Conservation (phyloP, 805 yeast species). For the Candida berthetii region DNA sequence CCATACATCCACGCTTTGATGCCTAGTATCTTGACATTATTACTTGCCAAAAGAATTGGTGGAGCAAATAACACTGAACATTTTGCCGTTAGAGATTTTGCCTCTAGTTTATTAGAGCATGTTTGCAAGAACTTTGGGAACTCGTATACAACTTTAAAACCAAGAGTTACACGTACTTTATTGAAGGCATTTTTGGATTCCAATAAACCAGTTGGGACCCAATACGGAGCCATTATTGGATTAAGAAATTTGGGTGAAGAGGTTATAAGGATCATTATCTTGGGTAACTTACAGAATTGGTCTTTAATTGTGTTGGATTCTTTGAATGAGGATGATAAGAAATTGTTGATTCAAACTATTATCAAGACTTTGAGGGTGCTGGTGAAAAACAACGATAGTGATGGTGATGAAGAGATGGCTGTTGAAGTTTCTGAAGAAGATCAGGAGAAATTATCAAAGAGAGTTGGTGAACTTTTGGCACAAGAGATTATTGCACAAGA, state of each 20-base stretch:
- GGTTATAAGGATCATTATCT: conserved; percentile 73
- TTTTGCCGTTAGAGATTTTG: conserved; percentile 73
- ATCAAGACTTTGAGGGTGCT: conserved; percentile 51
- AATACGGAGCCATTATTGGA: conserved; percentile 88
- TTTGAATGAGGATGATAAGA: conserved; percentile 36
- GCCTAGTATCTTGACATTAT: conserved; percentile 91
- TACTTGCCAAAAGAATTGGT: conserved; percentile 88
- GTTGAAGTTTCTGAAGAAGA: conserved; percentile 29
- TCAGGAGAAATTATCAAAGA: conserved; percentile 38
- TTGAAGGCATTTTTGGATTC: conserved; percentile 86
- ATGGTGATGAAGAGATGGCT: conserved; percentile 22
- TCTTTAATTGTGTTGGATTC: conserved; percentile 46
- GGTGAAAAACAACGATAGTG: conserved; percentile 19
- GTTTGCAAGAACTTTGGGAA: conserved; percentile 78
- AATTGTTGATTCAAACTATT: conserved; percentile 40
- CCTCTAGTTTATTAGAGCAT: conserved; percentile 75
- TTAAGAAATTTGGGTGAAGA: conserved; percentile 80
- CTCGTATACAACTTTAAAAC: conserved; percentile 82
- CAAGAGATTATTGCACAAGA: conserved; percentile 38
- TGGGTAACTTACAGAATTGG: conserved; percentile 88
- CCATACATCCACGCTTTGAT: conserved; percentile 95
- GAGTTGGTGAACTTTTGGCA: conserved; percentile 59
- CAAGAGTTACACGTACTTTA: conserved; percentile 89
- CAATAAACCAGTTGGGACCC: conserved; percentile 79
- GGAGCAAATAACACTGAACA: conserved; percentile 28